A percentile compares a stretch with the other conserved stretches of the same genome.
phyloP scores from a whole-genome alignment of 768 basidiomycete genomes.

The Xerocomus potaroensis region DNA sequence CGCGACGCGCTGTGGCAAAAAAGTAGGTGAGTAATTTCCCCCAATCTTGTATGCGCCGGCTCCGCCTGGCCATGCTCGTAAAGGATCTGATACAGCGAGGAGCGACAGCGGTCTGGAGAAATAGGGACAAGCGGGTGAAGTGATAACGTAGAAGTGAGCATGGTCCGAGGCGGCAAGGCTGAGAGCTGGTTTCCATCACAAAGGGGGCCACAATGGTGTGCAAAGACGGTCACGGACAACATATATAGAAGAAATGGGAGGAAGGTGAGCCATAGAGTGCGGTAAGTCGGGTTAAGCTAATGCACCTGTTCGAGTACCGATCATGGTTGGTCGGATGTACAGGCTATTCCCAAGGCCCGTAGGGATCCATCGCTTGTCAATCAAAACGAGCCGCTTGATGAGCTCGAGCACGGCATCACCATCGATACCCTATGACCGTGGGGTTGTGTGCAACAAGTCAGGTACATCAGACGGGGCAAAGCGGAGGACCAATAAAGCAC shows the following conservation, averaged over 20 bases:
- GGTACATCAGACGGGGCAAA: too few species aligned
- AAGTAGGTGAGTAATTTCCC: constrained; percentile 57
- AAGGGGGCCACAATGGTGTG: too few species aligned
- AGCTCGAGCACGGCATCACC: constrained; percentile 44
- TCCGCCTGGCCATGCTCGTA: constrained; percentile 84
- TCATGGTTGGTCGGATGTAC: constrained; percentile 82
- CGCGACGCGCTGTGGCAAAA: constrained; percentile 63
- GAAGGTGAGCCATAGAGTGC: too few species aligned
- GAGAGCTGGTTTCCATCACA: constrained; percentile 44
- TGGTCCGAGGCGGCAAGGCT: constrained; percentile 74
- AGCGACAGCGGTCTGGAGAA: constrained; percentile 52
- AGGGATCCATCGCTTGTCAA: constrained; percentile 88
- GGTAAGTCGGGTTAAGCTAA: too few species aligned
- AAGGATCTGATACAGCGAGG: constrained; percentile 63
- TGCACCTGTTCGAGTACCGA: constrained; percentile 45
- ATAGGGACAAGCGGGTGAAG: constrained; percentile 54
- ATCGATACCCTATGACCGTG: constrained; percentile 43
- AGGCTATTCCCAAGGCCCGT: constrained; percentile 66
- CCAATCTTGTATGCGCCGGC: constrained; percentile 60
- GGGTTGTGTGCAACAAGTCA: too few species aligned
- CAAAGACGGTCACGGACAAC: neutral
- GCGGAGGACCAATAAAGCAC: too few species aligned
- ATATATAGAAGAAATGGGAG: too few species aligned
- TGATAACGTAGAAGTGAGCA: constrained; percentile 83
- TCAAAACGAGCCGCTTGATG: constrained; percentile 59